phyloP scores from a whole-genome alignment of 2,329 filamentous ascomycete species.

The Trichoderma citrinoviride region DNA sequence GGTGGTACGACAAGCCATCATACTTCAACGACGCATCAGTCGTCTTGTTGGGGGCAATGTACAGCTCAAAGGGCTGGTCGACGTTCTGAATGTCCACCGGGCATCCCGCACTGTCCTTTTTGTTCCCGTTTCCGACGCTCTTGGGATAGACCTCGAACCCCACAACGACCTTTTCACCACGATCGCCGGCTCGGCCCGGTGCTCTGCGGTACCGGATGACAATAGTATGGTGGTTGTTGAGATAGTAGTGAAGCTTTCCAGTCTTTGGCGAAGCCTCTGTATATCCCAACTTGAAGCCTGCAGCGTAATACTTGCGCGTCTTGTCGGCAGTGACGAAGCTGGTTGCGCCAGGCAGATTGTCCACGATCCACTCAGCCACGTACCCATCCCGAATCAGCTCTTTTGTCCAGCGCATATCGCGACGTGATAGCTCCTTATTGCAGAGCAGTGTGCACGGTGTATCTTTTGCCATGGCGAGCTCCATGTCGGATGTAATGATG shows the following conservation, averaged over 20 bases:
- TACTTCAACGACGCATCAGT: constrained; percentile 47
- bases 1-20: constrained; percentile 58
- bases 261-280: constrained; percentile 61
- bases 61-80: constrained; percentile 65
- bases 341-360: constrained; percentile 85
- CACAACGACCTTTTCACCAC: constrained; percentile 75
- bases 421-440: constrained; percentile 61
- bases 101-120: constrained; percentile 63
- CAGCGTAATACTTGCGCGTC: constrained; percentile 80
- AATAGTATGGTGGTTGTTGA: constrained; percentile 87
- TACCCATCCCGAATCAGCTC: constrained; percentile 76
- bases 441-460: constrained; percentile 71
- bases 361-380: constrained; percentile 90
- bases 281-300: constrained; percentile 85
- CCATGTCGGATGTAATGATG: constrained; percentile 80
- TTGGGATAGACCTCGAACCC: constrained; percentile 90
- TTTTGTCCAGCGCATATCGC: constrained; percentile 64
- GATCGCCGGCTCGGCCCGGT: constrained; percentile 63
- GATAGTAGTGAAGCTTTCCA: constrained; percentile 64
- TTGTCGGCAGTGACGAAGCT: constrained; percentile 86
- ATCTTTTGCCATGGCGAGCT: constrained; percentile 74
- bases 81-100: constrained; percentile 64
- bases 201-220: constrained; percentile 76
- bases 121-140: constrained; percentile 63
- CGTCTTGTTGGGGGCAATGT: constrained; percentile 62